phyloP scores from a whole-genome alignment of 441 rosid genomes.

The Biscutella laevigata region DNA sequence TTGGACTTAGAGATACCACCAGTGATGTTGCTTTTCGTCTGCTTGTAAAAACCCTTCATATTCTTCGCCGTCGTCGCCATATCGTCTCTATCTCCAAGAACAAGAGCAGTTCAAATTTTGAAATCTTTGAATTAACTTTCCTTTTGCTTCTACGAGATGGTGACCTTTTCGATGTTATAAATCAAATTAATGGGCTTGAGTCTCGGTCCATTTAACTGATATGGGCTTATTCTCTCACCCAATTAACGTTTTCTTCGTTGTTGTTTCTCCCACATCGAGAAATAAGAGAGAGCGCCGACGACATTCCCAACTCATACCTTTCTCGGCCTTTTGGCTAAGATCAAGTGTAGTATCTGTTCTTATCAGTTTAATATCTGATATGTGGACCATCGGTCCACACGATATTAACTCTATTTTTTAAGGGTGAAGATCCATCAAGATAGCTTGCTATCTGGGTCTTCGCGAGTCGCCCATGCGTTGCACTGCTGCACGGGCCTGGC shows the following conservation, averaged over 20 bases:
- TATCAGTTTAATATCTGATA: slow-evolving; percentile 84
- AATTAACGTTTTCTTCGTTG: too few species aligned
- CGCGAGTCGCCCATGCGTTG: too few species aligned
- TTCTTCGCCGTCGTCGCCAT: slow-evolving; percentile 46
- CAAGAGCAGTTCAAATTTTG: slow-evolving; percentile 27
- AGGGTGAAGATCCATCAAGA: background rate
- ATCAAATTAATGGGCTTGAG: slow-evolving; percentile 10
- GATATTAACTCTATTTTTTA: slow-evolving; percentile 33
- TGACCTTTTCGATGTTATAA: background rate
- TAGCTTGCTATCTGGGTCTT: too few species aligned
- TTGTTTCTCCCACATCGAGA: too few species aligned
- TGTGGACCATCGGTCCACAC: slow-evolving; percentile 30
- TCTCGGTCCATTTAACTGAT: background rate
- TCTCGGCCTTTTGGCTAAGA: slow-evolving; percentile 97
- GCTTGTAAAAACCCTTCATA: slow-evolving; percentile 57
- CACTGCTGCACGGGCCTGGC: too few species aligned
- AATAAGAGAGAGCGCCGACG: too few species aligned
- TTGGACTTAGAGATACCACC: slow-evolving; percentile 30
- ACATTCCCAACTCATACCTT: slow-evolving; percentile 28
- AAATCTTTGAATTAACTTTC: slow-evolving; percentile 19
- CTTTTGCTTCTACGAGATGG: slow-evolving; percentile 8
- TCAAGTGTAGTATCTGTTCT: slow-evolving; percentile 93
- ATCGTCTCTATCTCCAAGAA: background rate
- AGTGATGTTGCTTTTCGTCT: slow-evolving; percentile 31
- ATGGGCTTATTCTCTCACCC: too few species aligned